Percentiles rank a stretch among this genome's conserved stretches.
Evolutionary conservation across 306 rosid genomes (phyloP).

Genomic region (Urtica urens): DNA sequence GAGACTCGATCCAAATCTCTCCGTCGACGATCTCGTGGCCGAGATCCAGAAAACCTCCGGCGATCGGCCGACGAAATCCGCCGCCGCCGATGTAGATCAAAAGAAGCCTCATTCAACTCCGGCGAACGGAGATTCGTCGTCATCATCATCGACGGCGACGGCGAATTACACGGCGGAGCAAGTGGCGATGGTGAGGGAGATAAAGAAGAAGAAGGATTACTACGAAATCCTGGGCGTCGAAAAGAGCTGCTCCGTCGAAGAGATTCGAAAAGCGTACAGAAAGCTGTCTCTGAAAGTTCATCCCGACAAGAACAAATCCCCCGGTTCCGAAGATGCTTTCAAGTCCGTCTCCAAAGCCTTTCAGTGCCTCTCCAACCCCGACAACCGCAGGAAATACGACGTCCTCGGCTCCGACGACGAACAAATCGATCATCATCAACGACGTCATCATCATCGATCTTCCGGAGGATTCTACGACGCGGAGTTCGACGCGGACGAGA

Average conservation of each 20-base stretch:
- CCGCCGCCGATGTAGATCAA: constrained; percentile 8
- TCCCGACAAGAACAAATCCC: constrained; percentile 90
- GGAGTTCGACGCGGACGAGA: constrained; percentile 80
- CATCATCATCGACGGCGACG: constrained; percentile 31
- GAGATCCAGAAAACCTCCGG: constrained; percentile 23
- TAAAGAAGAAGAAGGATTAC: constrained; percentile 74
- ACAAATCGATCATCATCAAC: too few species aligned
- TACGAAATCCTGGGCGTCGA: constrained; percentile 82
- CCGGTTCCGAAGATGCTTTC: constrained; percentile 86
- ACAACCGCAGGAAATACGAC: constrained; percentile 58
- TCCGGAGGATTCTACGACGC: constrained; percentile 61
- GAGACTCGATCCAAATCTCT: constrained; percentile 67
- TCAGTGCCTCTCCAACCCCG: constrained; percentile 77
- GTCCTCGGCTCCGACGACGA: constrained; percentile 64
- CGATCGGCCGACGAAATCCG: constrained; percentile 21
- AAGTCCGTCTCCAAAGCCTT: constrained; percentile 83
- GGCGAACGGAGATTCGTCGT: constrained; percentile 36
- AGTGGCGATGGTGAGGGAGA: constrained; percentile 44
- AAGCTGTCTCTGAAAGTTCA: constrained; percentile 88
- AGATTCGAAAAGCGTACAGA: constrained; percentile 68
- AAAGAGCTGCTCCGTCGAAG: constrained; percentile 72
- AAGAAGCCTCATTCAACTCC: constrained; percentile 26
- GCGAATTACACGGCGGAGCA: constrained; percentile 52
- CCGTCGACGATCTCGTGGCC: constrained; percentile 57
- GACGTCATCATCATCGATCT: too few species aligned